These are phyloP conservation scores for Mycena epipterygia DNA, from an alignment of 768 basidiomycete genomes.

Conservation along the genomic window DNA sequence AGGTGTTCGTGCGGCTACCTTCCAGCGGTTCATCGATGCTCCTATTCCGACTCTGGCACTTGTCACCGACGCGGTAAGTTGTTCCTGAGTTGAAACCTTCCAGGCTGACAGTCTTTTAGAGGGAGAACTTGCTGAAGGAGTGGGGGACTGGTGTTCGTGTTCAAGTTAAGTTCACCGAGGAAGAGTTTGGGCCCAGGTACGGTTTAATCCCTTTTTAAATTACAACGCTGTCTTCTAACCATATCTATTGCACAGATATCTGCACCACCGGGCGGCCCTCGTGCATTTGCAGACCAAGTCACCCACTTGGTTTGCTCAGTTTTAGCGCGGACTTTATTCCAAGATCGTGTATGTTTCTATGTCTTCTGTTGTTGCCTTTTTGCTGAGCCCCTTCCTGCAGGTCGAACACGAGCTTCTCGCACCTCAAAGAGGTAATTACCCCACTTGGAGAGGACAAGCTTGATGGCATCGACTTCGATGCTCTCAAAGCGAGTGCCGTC, in stretches of 20 bases:
- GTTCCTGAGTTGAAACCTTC: neutral
- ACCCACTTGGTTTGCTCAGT: constrained; percentile 5
- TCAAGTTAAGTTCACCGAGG: neutral
- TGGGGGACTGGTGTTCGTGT: neutral
- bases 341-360: constrained; percentile 13
- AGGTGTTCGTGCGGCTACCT: neutral
- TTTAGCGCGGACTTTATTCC: constrained; percentile 3
- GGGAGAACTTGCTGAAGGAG: neutral
- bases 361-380: neutral
- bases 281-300: constrained; percentile 5
- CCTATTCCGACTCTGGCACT: neutral
- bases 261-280: neutral
- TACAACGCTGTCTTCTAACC: too few relatives aligned
- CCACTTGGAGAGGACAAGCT: neutral
- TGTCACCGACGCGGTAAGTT: neutral
- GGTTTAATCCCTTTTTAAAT: neutral
- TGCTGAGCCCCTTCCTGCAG: neutral
- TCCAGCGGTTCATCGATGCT: neutral
- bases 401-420: constrained; percentile 3
- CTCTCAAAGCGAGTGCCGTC: neutral
- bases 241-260: neutral
- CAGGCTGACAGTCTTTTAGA: neutral
- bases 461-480: constrained; percentile 13
- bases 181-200: neutral
- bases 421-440: neutral